Percentiles rank a stretch among this genome's conserved stretches.
Conservation (phyloP, 208 protist species). For the Crithidia acanthocephali region DNA sequence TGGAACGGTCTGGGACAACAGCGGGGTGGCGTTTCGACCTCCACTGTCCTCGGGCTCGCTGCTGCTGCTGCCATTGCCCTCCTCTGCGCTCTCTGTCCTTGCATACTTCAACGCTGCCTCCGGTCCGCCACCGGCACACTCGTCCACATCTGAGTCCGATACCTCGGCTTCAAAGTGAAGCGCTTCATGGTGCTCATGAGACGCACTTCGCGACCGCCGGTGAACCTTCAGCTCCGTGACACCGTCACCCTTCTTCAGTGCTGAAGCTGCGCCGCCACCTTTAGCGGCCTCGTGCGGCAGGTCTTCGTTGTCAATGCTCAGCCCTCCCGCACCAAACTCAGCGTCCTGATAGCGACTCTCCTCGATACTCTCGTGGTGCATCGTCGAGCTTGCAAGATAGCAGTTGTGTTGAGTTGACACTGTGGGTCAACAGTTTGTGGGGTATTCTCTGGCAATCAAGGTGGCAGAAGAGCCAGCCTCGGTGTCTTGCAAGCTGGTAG, state of each 20-base stretch:
- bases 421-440: too few relatives aligned
- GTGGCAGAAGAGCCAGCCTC: too few relatives aligned
- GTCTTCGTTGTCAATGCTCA: neutral
- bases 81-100: too few relatives aligned
- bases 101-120: neutral
- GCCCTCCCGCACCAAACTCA: neutral
- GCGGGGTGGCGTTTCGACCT: too few relatives aligned
- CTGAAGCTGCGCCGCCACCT: neutral
- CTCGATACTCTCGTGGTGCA: neutral
- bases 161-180: neutral
- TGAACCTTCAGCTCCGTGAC: too few relatives aligned
- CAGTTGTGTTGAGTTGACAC: too few relatives aligned
- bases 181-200: neutral
- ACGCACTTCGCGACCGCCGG: slow-evolving; percentile 1
- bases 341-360: neutral
- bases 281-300: neutral
- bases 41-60: too few relatives aligned
- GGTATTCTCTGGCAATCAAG: too few relatives aligned
- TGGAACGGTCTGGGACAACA: too few relatives aligned
- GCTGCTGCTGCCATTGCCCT: too few relatives aligned
- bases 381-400: neutral
- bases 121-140: neutral
- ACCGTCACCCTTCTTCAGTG: neutral
- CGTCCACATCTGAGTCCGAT: neutral
- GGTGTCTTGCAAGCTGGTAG: too few relatives aligned